Percentiles rank a stretch among this genome's conserved stretches.
These are phyloP conservation scores for Mucor saturninus DNA, from an alignment of 371 early-diverging fungal genomes.

Conservation along the genomic window DNA sequence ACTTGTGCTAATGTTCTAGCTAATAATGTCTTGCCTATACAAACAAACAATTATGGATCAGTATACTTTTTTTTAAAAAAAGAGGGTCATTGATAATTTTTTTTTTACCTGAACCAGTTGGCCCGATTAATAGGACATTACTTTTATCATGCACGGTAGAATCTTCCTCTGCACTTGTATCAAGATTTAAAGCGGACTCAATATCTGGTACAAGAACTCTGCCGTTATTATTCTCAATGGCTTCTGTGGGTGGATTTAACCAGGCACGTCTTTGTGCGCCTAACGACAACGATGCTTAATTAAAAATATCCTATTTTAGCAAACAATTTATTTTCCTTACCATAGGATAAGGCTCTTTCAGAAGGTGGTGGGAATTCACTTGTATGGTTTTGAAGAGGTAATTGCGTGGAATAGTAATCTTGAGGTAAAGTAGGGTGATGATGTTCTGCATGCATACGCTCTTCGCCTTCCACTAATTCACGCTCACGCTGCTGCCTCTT, in stretches of 20 bases:
- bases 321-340: conserved; percentile 1
- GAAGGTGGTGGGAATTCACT: conserved; percentile 22
- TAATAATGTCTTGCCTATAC: conserved; percentile 71
- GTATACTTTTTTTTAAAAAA: conserved; percentile 21
- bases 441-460: conserved; percentile 28
- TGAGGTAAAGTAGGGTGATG: conserved; percentile 33
- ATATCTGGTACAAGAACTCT: conserved; percentile 10
- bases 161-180: conserved; percentile 20
- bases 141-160: conserved; percentile 82
- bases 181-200: neutral
- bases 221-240: neutral
- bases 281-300: conserved; percentile 1
- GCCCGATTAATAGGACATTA: conserved; percentile 86
- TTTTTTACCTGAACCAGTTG: conserved; percentile 70
- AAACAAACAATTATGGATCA: too few relatives aligned
- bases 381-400: conserved; percentile 26
- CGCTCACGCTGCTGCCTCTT: conserved; percentile 15
- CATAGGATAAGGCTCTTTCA: conserved; percentile 19
- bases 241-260: conserved; percentile 44
- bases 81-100: neutral
- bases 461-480: conserved; percentile 5
- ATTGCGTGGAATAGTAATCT: conserved; percentile 30
- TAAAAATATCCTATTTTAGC: conserved; percentile 8
- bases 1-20: conserved; percentile 86
- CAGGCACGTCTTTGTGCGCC: conserved; percentile 37